Percentiles rank a stretch among this genome's conserved stretches.
Evolutionary conservation across 768 basidiomycete genomes (phyloP).

Genomic region (Hericium alpestre): DNA sequence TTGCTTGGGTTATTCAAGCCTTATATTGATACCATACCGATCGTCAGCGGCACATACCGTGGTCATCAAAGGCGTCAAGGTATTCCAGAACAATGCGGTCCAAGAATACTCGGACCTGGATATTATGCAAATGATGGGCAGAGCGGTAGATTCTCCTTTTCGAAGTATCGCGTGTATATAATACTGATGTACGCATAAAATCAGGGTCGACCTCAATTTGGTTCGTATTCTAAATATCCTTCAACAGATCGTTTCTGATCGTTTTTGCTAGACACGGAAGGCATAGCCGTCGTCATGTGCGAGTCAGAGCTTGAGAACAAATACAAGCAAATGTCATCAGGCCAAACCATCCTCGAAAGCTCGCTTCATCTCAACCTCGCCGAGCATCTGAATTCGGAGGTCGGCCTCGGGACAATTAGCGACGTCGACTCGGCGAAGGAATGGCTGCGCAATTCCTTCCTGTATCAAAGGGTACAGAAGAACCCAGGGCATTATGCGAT

Average conservation of each 20-base stretch:
- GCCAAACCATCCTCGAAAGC: constrained; percentile 75
- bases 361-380: constrained; percentile 71
- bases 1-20: background rate
- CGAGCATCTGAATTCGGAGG: constrained; percentile 93
- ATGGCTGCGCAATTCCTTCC: constrained; percentile 81
- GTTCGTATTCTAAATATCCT: constrained; percentile 24
- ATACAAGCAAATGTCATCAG: constrained; percentile 59
- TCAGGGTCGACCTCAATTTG: constrained; percentile 89
- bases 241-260: background rate
- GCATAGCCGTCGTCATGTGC: constrained; percentile 76
- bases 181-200: background rate
- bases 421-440: constrained; percentile 56
- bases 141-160: constrained; percentile 49
- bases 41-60: constrained; percentile 79
- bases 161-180: background rate
- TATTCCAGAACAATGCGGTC: constrained; percentile 58
- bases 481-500: constrained; percentile 74
- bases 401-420: constrained; percentile 76
- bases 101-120: constrained; percentile 88
- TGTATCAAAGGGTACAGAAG: constrained; percentile 75
- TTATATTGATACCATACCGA: background rate
- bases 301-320: constrained; percentile 62
- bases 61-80: constrained; percentile 82
- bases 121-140: constrained; percentile 92
- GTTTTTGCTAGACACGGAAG: constrained; percentile 54